Evolutionary conservation across 2,329 filamentous ascomycete species (phyloP).

Genomic region (Huntiella decipiens): DNA sequence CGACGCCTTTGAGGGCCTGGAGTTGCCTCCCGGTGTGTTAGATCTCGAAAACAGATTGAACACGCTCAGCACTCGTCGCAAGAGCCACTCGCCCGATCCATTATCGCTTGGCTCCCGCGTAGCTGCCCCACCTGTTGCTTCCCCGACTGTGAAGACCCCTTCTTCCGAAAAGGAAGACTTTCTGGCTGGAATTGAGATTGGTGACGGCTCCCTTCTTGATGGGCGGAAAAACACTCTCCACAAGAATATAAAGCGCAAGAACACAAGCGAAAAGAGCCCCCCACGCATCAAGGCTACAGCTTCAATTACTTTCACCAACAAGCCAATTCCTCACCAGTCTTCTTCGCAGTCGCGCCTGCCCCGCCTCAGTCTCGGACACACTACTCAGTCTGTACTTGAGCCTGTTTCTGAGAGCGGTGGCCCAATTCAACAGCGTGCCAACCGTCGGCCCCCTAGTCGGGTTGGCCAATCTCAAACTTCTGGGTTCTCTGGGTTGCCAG

Average conservation of each 20-base stretch:
- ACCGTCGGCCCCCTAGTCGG: constrained; percentile 46
- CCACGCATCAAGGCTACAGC: constrained; percentile 55
- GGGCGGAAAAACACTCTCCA: constrained; percentile 67
- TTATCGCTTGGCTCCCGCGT: background rate
- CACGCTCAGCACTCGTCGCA: constrained; percentile 47
- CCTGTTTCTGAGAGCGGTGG: constrained; percentile 82
- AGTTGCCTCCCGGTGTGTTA: constrained; percentile 66
- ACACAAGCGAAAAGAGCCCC: constrained; percentile 48
- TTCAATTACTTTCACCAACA: constrained; percentile 81
- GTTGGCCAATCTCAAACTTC: constrained; percentile 51
- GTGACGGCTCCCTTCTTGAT: constrained; percentile 64
- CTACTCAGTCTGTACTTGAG: constrained; percentile 60
- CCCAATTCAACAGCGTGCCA: constrained; percentile 36
- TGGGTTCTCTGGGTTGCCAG: constrained; percentile 44
- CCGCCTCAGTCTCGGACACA: constrained; percentile 41
- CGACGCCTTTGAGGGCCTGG: constrained; percentile 74
- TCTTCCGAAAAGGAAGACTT: constrained; percentile 53
- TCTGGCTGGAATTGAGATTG: constrained; percentile 70
- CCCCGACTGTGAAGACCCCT: constrained; percentile 13
- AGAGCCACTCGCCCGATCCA: constrained; percentile 35
- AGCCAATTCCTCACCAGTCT: constrained; percentile 27
- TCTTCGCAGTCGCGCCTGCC: constrained; percentile 49
- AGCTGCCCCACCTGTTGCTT: background rate
- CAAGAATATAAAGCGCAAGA: constrained; percentile 79
- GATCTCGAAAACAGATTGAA: constrained; percentile 51